A percentile compares a stretch with the other conserved stretches of the same genome.
phyloP scores from a whole-genome alignment of 805 yeast species.

The Lachancea lanzarotensis region DNA sequence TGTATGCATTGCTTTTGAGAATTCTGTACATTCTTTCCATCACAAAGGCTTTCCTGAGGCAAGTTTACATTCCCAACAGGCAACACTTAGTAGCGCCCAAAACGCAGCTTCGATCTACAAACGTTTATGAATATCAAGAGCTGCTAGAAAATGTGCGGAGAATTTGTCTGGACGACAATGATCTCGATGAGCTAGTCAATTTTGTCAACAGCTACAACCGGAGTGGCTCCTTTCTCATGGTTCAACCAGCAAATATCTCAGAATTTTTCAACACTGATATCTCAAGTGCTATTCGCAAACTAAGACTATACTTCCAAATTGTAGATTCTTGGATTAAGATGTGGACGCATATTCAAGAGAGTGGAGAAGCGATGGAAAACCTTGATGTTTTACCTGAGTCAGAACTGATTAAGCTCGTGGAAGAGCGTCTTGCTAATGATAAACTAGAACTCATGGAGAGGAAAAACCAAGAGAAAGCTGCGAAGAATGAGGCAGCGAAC shows the following conservation, averaged over 20 bases:
- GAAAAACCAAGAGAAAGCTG: slow-evolving; percentile 7
- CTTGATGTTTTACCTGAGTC: slow-evolving; percentile 11
- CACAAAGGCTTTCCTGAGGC: slow-evolving; percentile 20
- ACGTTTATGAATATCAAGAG: slow-evolving; percentile 23
- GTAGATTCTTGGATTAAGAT: slow-evolving; percentile 15
- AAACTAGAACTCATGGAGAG: slow-evolving; percentile 18
- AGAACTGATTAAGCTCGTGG: slow-evolving; percentile 19
- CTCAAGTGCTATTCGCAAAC: slow-evolving; percentile 11
- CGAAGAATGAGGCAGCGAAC: not conserved
- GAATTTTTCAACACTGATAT: slow-evolving; percentile 17
- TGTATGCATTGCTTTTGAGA: slow-evolving; percentile 33
- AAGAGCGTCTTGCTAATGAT: slow-evolving; percentile 27
- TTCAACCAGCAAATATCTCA: slow-evolving; percentile 16
- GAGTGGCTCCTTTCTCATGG: slow-evolving; percentile 13
- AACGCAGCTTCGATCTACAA: slow-evolving; percentile 19
- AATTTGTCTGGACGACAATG: slow-evolving; percentile 11
- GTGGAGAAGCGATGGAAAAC: slow-evolving; percentile 9
- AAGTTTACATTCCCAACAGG: slow-evolving; percentile 25
- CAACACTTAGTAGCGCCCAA: slow-evolving; percentile 12
- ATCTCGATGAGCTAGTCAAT: slow-evolving; percentile 4
- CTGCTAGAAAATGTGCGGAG: slow-evolving; percentile 15
- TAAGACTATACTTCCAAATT: slow-evolving; percentile 12
- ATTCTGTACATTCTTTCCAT: slow-evolving; percentile 15
- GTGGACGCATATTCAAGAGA: slow-evolving; percentile 24
- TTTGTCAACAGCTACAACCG: slow-evolving; percentile 11